Percentiles rank a stretch among this genome's conserved stretches.
These are phyloP conservation scores for Rhodamnia argentea DNA, from an alignment of 345 rosid species.

Conservation along the genomic window DNA sequence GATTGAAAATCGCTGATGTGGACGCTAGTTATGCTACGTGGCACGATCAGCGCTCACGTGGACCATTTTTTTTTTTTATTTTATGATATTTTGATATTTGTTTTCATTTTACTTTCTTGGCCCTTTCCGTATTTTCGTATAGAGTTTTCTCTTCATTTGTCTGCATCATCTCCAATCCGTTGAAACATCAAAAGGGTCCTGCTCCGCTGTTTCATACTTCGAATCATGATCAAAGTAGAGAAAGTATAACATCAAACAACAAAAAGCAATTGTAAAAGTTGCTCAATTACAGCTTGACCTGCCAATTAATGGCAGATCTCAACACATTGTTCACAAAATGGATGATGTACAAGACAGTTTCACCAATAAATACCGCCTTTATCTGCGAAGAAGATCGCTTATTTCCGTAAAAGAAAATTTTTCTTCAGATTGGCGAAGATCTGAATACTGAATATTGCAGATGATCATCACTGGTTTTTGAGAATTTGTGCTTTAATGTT, in stretches of 20 bases:
- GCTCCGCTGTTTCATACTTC: neutral
- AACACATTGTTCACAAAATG: neutral
- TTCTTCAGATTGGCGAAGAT: neutral
- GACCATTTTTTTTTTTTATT: too few species aligned
- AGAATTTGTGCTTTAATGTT: neutral
- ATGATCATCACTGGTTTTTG: neutral
- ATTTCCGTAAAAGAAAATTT: neutral
- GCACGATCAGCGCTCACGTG: too few species aligned
- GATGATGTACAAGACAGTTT: neutral
- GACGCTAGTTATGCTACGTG: too few species aligned
- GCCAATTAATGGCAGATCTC: neutral
- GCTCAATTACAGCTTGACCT: neutral
- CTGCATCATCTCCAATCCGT: neutral
- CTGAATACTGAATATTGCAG: neutral
- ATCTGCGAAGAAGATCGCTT: neutral
- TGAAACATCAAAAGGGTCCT: neutral
- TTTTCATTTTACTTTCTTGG: too few species aligned
- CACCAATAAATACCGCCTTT: neutral
- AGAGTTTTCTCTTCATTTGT: too few species aligned
- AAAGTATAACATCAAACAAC: neutral
- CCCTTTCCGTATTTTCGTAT: too few species aligned
- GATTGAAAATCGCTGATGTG: too few species aligned
- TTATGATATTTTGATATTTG: too few species aligned
- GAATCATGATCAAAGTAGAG: neutral
- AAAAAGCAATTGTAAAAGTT: neutral